Evolutionary conservation across 2,329 filamentous ascomycete genomes (phyloP), one percentile per base, ranked within the genome.

Genomic region (Coniosporium tulheliwenetii): DNA sequence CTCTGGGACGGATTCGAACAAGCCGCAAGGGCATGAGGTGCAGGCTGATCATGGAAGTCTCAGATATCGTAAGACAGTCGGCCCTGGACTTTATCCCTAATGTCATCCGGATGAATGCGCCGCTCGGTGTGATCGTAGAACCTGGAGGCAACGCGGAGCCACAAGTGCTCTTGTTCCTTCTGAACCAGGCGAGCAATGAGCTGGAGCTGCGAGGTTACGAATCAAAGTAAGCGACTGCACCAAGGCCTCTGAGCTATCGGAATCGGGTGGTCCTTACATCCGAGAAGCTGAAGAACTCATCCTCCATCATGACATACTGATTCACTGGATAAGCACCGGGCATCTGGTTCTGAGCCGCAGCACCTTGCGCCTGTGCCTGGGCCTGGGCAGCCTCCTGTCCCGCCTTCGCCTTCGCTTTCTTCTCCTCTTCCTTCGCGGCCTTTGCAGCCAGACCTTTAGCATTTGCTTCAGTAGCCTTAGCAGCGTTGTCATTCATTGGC

Each of bases 101-200:
- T 57, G 15, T 64, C 58, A 3, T 64, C 58, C 1, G 64, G 57
- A 45, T 61, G 56, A 19, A 71, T 47, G 3, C 56, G 52, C 34
- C 65, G 56, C 2, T 68, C 68, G 1, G 67, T 73, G 52, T 61
- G 61, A 41, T 70, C 66, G 41, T 56, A 63, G 55, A 72, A 72
- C 16, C 56, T 53, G 39, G 60, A 63, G 37, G 64, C 63, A 2
- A 73, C 54, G 5, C 63, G 52, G 10, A 64, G 45, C 69, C 69
- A 73, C 35, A 62, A 60, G 46, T 60, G 50, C 30, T 55, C 50
- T 40, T 61, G 52, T 47, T 69, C 68, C 37, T 58, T 54, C 40
- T 58, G 54, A 33, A 69, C 52, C 16, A 71, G 56, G 16, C 58
- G 52, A 31, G 62, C 62, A 13, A 74, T 53, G 8, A 64, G 51